These are phyloP conservation scores for Delonix regia DNA, from an alignment of 306 rosid species.

Conservation along the genomic window DNA sequence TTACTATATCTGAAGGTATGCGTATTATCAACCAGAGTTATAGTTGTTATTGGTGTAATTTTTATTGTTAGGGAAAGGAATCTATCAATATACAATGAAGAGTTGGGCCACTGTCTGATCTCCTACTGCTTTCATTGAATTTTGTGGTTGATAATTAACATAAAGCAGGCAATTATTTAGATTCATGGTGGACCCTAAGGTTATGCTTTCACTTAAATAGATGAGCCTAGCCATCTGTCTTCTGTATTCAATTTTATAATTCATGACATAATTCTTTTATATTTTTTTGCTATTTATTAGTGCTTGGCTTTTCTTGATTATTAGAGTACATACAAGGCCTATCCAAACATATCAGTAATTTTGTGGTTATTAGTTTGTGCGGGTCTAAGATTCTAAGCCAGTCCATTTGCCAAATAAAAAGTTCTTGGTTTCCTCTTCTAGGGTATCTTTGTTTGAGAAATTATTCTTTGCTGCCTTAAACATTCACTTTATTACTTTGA, in stretches of 20 bases:
- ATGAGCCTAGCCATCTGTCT: constrained; percentile 13
- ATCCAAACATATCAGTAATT: not conserved
- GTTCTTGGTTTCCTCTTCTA: not conserved
- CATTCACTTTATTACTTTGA: not conserved
- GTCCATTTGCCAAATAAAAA: not conserved
- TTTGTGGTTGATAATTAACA: not conserved
- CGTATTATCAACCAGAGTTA: not conserved
- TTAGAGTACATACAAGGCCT: not conserved
- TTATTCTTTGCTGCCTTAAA: not conserved
- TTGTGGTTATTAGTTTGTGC: not conserved
- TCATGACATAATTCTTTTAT: not conserved
- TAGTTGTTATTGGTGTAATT: not conserved
- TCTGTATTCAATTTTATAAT: constrained; percentile 6
- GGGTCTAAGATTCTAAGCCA: not conserved
- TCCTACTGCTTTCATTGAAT: constrained; percentile 6
- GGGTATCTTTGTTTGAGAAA: not conserved
- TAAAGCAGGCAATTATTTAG: not conserved
- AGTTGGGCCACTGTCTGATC: not conserved
- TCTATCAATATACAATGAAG: not conserved
- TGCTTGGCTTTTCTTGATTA: not conserved
- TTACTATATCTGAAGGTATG: not conserved
- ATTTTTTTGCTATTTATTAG: not conserved
- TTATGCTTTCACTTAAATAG: not conserved
- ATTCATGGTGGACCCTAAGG: not conserved
- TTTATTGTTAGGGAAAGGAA: constrained; percentile 8